Evolutionary conservation across 441 rosid species (phyloP).

Genomic region (Gossypium trilobum): DNA sequence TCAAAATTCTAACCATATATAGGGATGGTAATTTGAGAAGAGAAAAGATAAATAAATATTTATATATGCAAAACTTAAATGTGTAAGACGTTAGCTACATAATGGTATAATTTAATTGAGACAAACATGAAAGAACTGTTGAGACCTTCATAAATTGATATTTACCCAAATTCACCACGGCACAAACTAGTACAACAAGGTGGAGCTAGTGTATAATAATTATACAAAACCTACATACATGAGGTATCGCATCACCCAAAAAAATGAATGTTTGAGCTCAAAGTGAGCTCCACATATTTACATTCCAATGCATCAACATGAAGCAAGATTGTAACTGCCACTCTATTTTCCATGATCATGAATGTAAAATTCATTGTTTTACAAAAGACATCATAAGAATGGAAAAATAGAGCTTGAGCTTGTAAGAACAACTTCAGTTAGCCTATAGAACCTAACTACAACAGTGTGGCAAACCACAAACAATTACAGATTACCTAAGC

Average conservation of each 20-base stretch:
- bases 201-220: not conserved
- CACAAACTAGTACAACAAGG: not conserved
- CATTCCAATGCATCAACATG: not conserved
- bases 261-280: not conserved
- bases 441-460: slow-evolving; percentile 6
- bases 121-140: not conserved
- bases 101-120: no score
- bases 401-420: not conserved
- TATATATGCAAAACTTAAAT: no score
- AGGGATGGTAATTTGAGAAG: no score
- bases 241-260: not conserved
- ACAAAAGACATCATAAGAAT: not conserved
- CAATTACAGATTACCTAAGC: slow-evolving; percentile 46
- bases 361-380: not conserved
- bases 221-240: not conserved
- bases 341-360: not conserved
- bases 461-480: slow-evolving; percentile 4
- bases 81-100: no score
- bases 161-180: not conserved
- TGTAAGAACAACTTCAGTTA: not conserved
- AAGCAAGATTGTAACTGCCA: not conserved
- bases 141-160: not conserved
- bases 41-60: no score
- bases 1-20: no score
- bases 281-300: not conserved